phyloP scores from a whole-genome alignment of 306 rosid species.

The Malus domestica region ASM211411v1 NC_041804.1:11301001-11301500 shows the following conservation, averaged over 20 bases:
- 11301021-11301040: constrained; percentile 70
- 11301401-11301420: too few species aligned
- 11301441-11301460: too few species aligned
- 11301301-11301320: constrained; percentile 1
- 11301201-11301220: not conserved
- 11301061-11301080: constrained; percentile 53
- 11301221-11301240: not conserved
- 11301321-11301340: not conserved
- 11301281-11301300: not conserved
- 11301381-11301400: too few species aligned
- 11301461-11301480: too few species aligned
- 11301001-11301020: constrained; percentile 75
- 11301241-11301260: not conserved
- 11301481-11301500: too few species aligned
- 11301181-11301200: not conserved
- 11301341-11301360: too few species aligned
- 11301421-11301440: too few species aligned
- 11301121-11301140: constrained; percentile 60
- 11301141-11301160: constrained; percentile 82
- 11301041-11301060: constrained; percentile 54
- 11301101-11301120: constrained; percentile 79
- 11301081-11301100: constrained; percentile 88
- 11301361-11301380: too few species aligned
- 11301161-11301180: constrained; percentile 8
- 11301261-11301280: not conserved